phyloP scores from a whole-genome alignment of 768 basidiomycete genomes.

The Dendrothele bispora region DNA sequence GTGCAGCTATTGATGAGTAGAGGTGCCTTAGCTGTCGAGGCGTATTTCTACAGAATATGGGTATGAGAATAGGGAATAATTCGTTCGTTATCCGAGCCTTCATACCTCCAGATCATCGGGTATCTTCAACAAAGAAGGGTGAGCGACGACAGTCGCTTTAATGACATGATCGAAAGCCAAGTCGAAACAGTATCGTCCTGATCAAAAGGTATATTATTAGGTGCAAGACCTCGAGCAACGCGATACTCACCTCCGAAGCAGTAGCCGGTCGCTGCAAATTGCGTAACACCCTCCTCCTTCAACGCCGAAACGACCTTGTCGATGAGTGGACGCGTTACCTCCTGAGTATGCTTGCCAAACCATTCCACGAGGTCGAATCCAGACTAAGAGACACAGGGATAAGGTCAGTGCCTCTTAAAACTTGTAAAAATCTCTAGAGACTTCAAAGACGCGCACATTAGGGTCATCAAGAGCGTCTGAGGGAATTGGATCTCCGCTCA shows the following conservation, averaged over 20 bases:
- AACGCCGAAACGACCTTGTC: constrained; percentile 59
- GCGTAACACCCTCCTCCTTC: constrained; percentile 56
- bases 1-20: constrained; percentile 71
- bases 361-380: constrained; percentile 41
- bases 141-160: constrained; percentile 48
- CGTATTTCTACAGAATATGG: too few relatives aligned
- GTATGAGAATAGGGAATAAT: too few relatives aligned
- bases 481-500: constrained; percentile 41
- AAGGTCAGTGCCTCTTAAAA: constrained; percentile 32
- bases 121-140: constrained; percentile 62
- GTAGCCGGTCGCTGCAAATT: constrained; percentile 63
- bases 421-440: background rate
- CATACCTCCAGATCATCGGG: constrained; percentile 63
- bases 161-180: constrained; percentile 57
- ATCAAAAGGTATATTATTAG: background rate
- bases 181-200: constrained; percentile 60
- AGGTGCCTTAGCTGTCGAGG: constrained; percentile 44
- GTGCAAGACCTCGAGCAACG: background rate
- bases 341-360: constrained; percentile 41
- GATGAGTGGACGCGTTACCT: constrained; percentile 44
- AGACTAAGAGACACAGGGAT: constrained; percentile 18
- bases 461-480: constrained; percentile 32
- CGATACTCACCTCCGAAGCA: constrained; percentile 60
- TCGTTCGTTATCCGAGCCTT: too few relatives aligned
- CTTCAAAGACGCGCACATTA: constrained; percentile 22